These are phyloP conservation scores for Sanguinoderma infundibulare DNA, from an alignment of 1,284 basidiomycete species.

Conservation along the genomic window DNA sequence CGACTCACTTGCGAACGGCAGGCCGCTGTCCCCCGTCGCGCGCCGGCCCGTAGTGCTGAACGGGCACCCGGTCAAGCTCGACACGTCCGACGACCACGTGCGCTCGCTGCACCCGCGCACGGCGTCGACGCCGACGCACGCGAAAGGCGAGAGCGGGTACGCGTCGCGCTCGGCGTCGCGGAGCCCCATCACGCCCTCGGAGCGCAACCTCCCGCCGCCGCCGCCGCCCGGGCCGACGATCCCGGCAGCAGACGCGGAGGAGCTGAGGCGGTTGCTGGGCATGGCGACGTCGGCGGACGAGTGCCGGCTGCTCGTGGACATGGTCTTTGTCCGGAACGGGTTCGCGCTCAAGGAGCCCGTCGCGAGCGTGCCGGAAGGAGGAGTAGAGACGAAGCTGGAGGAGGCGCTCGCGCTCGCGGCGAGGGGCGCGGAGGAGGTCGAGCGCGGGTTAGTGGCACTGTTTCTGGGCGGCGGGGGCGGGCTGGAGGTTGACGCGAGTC, in stretches of 20 bases:
- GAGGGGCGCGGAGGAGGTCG: conserved; percentile 28
- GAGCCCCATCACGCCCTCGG: conserved; percentile 21
- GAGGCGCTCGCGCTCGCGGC: conserved; percentile 22
- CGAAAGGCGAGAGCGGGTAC: conserved; percentile 26
- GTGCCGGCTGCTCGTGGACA: conserved; percentile 82
- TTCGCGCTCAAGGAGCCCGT: conserved; percentile 22
- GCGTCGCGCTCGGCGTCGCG: conserved; percentile 22
- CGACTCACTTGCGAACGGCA: conserved; percentile 11
- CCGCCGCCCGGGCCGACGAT: conserved; percentile 28
- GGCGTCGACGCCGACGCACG: conserved; percentile 13
- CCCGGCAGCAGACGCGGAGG: conserved; percentile 52
- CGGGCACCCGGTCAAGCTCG: conserved; percentile 23
- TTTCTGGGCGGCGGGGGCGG: conserved; percentile 33
- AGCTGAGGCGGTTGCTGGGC: conserved; percentile 72
- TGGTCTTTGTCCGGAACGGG: conserved; percentile 75
- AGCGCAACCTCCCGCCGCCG: conserved; percentile 16
- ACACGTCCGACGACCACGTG: conserved; percentile 19
- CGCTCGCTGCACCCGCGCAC: conserved; percentile 13
- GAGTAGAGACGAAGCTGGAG: conserved; percentile 8
- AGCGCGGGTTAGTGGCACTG: conserved; percentile 34
- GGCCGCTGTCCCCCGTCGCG: background rate
- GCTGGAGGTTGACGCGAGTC: conserved; percentile 15
- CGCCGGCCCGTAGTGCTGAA: conserved; percentile 8
- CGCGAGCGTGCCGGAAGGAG: background rate
- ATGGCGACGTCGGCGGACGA: conserved; percentile 79